phyloP scores from a whole-genome alignment of 2,329 filamentous ascomycete species.

The Cladophialophora carrionii region DNA sequence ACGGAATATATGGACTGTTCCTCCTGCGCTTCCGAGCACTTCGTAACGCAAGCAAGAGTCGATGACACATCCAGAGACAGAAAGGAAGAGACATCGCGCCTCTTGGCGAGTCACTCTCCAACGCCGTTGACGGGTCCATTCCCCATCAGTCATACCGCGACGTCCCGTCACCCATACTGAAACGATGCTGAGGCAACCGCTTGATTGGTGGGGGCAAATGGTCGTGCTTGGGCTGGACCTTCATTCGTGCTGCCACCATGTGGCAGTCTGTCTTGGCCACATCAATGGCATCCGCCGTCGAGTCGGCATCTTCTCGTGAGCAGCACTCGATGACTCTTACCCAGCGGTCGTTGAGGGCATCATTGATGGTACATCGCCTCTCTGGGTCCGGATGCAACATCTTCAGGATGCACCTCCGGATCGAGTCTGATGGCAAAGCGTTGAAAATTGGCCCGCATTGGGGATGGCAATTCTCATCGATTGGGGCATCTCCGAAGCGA shows the following conservation, averaged over 20 bases:
- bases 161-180: conserved; percentile 41
- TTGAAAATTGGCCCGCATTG: conserved; percentile 67
- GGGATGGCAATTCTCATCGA: conserved; percentile 67
- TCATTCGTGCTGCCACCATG: conserved; percentile 38
- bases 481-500: conserved; percentile 35
- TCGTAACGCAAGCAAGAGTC: conserved; percentile 33
- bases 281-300: conserved; percentile 48
- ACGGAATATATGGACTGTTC: conserved; percentile 7
- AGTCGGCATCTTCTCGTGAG: conserved; percentile 61
- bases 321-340: conserved; percentile 78
- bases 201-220: conserved; percentile 43
- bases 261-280: conserved; percentile 39
- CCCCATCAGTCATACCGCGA: conserved; percentile 31
- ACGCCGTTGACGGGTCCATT: neutral
- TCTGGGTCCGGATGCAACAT: conserved; percentile 82
- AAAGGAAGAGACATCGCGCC: neutral
- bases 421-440: conserved; percentile 65
- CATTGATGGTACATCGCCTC: conserved; percentile 69
- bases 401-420: conserved; percentile 71
- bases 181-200: conserved; percentile 39
- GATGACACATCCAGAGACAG: neutral
- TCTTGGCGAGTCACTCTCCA: neutral
- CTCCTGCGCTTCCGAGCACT: conserved; percentile 36
- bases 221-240: conserved; percentile 42
- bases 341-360: conserved; percentile 72